Evolutionary conservation across 2,329 filamentous ascomycete species (phyloP).

Genomic region (Hypoxylon sp.): DNA sequence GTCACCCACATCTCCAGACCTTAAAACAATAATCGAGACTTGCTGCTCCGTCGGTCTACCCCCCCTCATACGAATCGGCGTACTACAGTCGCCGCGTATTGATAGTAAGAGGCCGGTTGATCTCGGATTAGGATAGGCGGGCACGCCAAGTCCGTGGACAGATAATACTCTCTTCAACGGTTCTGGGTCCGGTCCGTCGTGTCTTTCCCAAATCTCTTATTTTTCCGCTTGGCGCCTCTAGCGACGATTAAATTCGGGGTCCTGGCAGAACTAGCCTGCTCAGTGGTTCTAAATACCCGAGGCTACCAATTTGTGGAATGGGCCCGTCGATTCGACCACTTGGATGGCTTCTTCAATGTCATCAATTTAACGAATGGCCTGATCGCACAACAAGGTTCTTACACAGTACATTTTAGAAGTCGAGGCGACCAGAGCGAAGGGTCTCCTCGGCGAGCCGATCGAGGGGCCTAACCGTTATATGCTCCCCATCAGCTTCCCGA

Average conservation of each 20-base stretch:
- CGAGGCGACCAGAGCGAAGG: constrained; percentile 24
- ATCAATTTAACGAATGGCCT: constrained; percentile 37
- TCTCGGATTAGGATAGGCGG: constrained; percentile 16
- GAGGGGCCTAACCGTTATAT: constrained; percentile 25
- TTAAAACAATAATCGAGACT: constrained; percentile 2
- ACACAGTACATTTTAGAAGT: constrained; percentile 31
- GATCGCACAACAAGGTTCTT: constrained; percentile 35
- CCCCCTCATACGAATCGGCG: constrained; percentile 3
- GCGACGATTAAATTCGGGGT: constrained; percentile 35
- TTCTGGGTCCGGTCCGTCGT: constrained; percentile 16
- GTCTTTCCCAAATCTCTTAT: constrained; percentile 16
- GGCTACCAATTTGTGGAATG: constrained; percentile 37
- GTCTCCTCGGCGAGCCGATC: constrained; percentile 31
- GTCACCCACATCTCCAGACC: constrained; percentile 16
- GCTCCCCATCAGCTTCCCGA: constrained; percentile 36
- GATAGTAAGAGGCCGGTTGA: constrained; percentile 16
- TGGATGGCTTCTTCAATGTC: constrained; percentile 25
- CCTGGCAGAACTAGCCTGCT: constrained; percentile 24
- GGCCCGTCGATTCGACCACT: constrained; percentile 33
- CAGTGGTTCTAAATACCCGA: constrained; percentile 37
- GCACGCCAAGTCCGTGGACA: constrained; percentile 12
- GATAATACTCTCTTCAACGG: constrained; percentile 15
- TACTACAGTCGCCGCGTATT: background rate
- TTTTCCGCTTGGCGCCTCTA: constrained; percentile 36
- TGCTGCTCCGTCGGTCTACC: constrained; percentile 8